Evolutionary conservation across 2,329 filamentous ascomycete genomes (phyloP).

Genomic region (Aureobasidium lini): DNA sequence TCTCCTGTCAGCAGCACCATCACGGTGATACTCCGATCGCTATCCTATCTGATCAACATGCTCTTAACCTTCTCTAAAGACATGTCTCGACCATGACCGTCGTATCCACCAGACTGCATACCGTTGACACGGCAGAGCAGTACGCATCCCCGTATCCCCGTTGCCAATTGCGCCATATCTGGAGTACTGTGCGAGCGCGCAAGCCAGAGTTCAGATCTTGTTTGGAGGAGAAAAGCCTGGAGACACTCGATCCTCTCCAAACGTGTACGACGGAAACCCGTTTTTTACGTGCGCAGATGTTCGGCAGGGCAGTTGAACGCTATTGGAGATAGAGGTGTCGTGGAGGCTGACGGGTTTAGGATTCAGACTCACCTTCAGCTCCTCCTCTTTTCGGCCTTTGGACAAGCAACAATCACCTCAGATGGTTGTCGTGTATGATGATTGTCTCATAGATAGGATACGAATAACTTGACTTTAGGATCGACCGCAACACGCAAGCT

Average conservation of each 20-base stretch:
- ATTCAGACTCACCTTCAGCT: not conserved
- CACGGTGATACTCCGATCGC: not conserved
- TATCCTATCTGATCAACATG: not conserved
- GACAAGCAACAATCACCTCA: not conserved
- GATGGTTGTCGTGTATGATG: not conserved
- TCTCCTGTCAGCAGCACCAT: not conserved
- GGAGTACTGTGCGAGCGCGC: not conserved
- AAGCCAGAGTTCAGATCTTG: not conserved
- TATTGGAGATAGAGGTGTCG: not conserved
- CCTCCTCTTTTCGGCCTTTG: not conserved
- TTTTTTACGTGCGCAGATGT: not conserved
- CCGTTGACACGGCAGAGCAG: not conserved
- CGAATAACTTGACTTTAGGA: not conserved
- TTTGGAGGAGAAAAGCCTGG: too few species aligned
- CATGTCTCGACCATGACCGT: not conserved
- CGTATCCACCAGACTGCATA: not conserved
- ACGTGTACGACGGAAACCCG: not conserved
- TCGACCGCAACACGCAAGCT: not conserved
- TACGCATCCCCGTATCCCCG: not conserved
- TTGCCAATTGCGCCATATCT: not conserved
- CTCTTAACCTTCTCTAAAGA: not conserved
- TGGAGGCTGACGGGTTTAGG: not conserved
- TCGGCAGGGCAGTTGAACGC: not conserved
- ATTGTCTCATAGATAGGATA: conserved; percentile 1
- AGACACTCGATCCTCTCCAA: not conserved